Evolutionary conservation across 257 asterid species (phyloP).

Genomic region (Salvia miltiorrhiza): DNA sequence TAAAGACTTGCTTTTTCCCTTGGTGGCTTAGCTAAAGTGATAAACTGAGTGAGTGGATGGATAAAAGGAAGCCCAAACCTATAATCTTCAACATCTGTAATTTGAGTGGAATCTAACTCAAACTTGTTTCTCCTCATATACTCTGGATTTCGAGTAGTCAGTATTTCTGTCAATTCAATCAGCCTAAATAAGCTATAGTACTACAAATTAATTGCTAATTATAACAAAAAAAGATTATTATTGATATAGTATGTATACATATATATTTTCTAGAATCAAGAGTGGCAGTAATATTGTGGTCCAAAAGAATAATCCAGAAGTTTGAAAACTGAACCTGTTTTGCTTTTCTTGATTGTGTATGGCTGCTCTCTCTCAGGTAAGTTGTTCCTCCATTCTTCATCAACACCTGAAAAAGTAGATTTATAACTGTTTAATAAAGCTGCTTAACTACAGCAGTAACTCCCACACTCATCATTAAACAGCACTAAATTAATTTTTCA

Average conservation of each 20-base stretch:
- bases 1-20: not conserved
- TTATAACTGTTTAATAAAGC: slow-evolving; percentile 45
- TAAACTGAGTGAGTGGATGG: slow-evolving; percentile 3
- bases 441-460: slow-evolving; percentile 28
- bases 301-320: slow-evolving; percentile 35
- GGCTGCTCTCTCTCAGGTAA: slow-evolving; percentile 48
- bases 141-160: slow-evolving; percentile 33
- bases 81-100: slow-evolving; percentile 54
- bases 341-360: slow-evolving; percentile 65
- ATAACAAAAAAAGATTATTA: not conserved
- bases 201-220: not conserved
- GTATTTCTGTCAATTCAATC: slow-evolving; percentile 38
- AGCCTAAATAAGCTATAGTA: slow-evolving; percentile 12
- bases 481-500: slow-evolving; percentile 9
- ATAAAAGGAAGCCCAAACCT: slow-evolving; percentile 38
- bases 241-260: not conserved
- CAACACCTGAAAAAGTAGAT: slow-evolving; percentile 45
- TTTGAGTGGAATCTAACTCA: slow-evolving; percentile 51
- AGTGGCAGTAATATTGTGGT: slow-evolving; percentile 31
- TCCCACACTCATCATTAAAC: slow-evolving; percentile 34
- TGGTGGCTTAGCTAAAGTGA: not conserved
- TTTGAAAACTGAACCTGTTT: slow-evolving; percentile 51
- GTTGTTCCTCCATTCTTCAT: slow-evolving; percentile 73
- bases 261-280: not conserved
- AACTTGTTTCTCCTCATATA: slow-evolving; percentile 42